These are phyloP conservation scores for Vitis riparia DNA, from an alignment of 164 flowering plant genomes.

Conservation along the genomic window DNA sequence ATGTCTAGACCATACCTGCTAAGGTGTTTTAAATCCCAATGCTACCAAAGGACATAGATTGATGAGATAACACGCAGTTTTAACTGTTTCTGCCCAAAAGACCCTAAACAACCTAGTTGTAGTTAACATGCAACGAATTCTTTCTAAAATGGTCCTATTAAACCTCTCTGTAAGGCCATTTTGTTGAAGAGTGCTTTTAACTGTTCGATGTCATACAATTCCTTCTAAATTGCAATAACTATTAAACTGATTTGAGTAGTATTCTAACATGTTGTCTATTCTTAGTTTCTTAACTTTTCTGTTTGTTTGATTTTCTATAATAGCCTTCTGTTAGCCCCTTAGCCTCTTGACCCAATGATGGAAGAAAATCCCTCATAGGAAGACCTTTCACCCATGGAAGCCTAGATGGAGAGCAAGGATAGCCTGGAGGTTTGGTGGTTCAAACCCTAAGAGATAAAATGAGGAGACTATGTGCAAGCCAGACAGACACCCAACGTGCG, in stretches of 20 bases:
- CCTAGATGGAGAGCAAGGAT: too few species aligned
- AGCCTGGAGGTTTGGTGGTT: too few species aligned
- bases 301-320: constrained; percentile 6
- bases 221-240: not conserved
- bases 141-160: constrained; percentile 7
- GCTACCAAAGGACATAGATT: not conserved
- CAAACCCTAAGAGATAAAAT: too few species aligned
- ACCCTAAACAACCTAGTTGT: not conserved
- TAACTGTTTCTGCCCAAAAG: constrained; percentile 3
- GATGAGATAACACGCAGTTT: not conserved
- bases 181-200: constrained; percentile 7
- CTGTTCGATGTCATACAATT: constrained; percentile 2
- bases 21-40: not conserved
- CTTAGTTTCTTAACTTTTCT: not conserved
- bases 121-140: not conserved
- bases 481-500: too few species aligned
- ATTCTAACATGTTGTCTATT: constrained; percentile 2
- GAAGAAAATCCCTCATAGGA: too few species aligned
- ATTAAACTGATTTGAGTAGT: not conserved
- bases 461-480: too few species aligned
- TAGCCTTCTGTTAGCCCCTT: not conserved
- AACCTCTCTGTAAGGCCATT: constrained; percentile 13
- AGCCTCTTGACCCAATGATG: too few species aligned
- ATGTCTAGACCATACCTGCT: not conserved
- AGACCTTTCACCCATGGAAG: too few species aligned